phyloP scores from a whole-genome alignment of 2,329 filamentous ascomycete species.

The Hyphodiscus sp. region DNA sequence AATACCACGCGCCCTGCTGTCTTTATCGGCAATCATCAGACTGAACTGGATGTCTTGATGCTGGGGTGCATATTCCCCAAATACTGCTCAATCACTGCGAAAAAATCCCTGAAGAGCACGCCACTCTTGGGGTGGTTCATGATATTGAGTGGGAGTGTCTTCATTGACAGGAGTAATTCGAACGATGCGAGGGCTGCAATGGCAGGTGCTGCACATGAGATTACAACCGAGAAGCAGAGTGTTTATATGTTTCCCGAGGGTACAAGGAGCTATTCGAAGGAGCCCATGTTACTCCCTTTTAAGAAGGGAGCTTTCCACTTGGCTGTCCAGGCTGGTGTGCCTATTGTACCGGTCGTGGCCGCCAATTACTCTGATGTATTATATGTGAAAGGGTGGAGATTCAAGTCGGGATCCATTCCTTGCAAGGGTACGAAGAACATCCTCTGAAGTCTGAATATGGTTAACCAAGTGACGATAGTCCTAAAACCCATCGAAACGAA shows the following conservation, averaged over 20 bases:
- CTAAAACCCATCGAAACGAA: conserved; percentile 74
- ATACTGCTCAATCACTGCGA: conserved; percentile 90
- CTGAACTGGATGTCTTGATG: conserved; percentile 90
- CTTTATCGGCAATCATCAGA: conserved; percentile 93
- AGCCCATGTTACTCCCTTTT: conserved; percentile 82
- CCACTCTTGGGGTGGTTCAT: conserved; percentile 96
- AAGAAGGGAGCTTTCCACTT: conserved; percentile 99
- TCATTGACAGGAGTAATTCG: conserved; percentile 86
- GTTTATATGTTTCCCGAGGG: conserved; percentile 91
- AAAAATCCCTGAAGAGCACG: conserved; percentile 70
- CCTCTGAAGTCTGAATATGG: no score
- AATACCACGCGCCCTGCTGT: conserved; percentile 68
- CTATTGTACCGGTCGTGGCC: conserved; percentile 78
- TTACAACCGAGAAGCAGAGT: conserved; percentile 63
- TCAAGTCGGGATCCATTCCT: conserved; percentile 64
- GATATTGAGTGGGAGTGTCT: conserved; percentile 79
- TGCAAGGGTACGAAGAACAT: conserved; percentile 54
- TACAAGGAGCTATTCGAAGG: conserved; percentile 80
- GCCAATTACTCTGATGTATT: conserved; percentile 75
- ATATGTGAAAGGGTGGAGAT: conserved; percentile 56
- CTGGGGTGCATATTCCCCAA: conserved; percentile 83
- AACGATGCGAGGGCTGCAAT: conserved; percentile 80
- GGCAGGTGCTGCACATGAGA: conserved; percentile 73
- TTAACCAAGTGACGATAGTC: conserved; percentile 41
- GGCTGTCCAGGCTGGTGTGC: conserved; percentile 87